Evolutionary conservation across 2,329 filamentous ascomycete genomes (phyloP), one percentile per base, ranked within the genome.

Genomic region (Xylariaceae sp.): DNA sequence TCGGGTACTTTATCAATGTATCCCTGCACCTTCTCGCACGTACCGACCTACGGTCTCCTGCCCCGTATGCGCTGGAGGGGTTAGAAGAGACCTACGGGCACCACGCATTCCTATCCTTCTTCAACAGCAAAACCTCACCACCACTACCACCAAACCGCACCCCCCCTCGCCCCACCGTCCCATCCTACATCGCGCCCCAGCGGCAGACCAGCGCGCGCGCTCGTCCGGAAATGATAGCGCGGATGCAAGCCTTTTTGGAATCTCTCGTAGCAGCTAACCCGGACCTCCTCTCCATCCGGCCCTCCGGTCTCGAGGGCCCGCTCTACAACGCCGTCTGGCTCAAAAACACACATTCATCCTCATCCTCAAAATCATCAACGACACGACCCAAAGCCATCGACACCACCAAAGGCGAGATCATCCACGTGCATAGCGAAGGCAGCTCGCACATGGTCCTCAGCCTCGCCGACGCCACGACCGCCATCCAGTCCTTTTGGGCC

Each of bases 1-100:
- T 55, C 14, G 69, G 69, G 21, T 72, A 64, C 63, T 52, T 66
- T 1, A 14, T 61, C 3, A 65, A 68, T 46, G 46, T 55, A 7
- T 11, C 49, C 4, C 36, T 63, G n/a, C 59, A 59, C 38, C 45
- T 55, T 2, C 14, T 68, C 13, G 57, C 61, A 16, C 48, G 59
- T 5, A 44, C 49, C 19, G 66, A 69, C 45, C 53, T 53, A 2
- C 45, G 57, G 4, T 54, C 31, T 5, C 54, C 60, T 0, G 43
- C 50, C 7, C 57, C 59, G 1, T 60, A 57, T 36, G 60, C 50
- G 13, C 34, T 26, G 5, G 40, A 29, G 2, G 31, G 27, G 16
- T 40, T 43, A 2, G 41, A 46, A 14, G 37, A 36, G 31, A 24
- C 4, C 2, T 44, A 46, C 37, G 36, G 26, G 14, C 13, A 19